A percentile compares a stretch with the other conserved stretches of the same genome.
Evolutionary conservation across 768 basidiomycete species (phyloP).

Genomic region (Mycena alexandri): DNA sequence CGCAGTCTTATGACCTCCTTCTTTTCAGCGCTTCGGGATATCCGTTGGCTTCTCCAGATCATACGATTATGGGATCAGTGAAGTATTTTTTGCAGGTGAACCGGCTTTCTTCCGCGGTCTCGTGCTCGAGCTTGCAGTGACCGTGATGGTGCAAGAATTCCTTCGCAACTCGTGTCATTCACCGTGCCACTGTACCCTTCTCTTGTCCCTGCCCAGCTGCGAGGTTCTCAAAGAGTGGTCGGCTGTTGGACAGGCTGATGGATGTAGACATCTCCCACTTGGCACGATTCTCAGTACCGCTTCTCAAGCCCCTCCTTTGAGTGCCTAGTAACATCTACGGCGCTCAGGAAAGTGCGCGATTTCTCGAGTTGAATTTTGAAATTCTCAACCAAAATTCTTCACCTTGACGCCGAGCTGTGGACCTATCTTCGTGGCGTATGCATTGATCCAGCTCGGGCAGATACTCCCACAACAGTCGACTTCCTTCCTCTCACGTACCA

Average conservation of each 20-base stretch:
- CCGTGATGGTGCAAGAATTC: neutral
- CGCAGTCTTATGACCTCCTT: too few species aligned
- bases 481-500: conserved; percentile 8
- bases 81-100: neutral
- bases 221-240: neutral
- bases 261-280: too few species aligned
- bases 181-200: neutral
- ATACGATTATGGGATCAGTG: neutral
- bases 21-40: neutral
- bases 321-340: too few species aligned
- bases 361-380: neutral
- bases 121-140: neutral
- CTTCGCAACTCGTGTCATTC: conserved; percentile 12
- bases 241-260: neutral
- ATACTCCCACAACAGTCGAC: conserved; percentile 5
- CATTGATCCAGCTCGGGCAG: neutral
- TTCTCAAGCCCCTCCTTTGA: too few species aligned
- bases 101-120: neutral
- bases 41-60: neutral
- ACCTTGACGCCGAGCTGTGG: neutral
- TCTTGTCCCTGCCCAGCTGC: neutral
- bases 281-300: too few species aligned
- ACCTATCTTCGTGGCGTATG: neutral
- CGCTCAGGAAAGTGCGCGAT: neutral
- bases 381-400: neutral